Evolutionary conservation across 73 alveolate genomes (phyloP), one percentile per base, ranked within the genome.

Genomic region (Paramecium tetraurelia): DNA sequence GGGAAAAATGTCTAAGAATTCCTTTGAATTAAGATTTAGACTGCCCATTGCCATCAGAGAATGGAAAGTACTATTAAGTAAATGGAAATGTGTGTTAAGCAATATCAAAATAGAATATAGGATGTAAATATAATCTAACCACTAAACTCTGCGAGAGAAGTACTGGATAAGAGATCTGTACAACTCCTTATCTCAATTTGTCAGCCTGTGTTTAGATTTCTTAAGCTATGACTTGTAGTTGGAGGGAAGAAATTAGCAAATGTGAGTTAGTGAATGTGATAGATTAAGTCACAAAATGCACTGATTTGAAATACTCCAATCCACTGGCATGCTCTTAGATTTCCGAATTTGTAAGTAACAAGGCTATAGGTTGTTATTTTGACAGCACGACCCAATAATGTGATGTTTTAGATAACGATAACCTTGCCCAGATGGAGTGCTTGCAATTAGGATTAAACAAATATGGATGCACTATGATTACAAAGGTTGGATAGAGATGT

Each of bases 41-140:
- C 3, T 72, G 86, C 10, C 57, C 86, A 72, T 63, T 63, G 24
- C 84, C 46, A 0, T 8, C 9, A 0, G 69, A 53, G 31, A 53
- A 53, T 53, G 84, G 84, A 2, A 4, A 14, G n/a, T 31, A 12
- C 10, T 72, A 20, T 72, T 33, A 31, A 36, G 86, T 72, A n/a
- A 72, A 72, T 72, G 86, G 86, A 33, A 72, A 72, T 35, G 33
- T 43, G 6, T 72, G 86, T 43, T 21, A 38, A 72, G 86, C 86
- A 29, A 38, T 72, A 36, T 72, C 59, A 31, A 72, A 72, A 18
- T 27, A 63, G 50, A 63, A 63, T 63, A 33, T 29, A 16, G 86
- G 86, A 3, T 72, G 86, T 38, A 40, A 36, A 36, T 72, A 72
- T 72, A 40, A 72, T 35, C 4, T 14, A 36, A 14, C n/a, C 0